Evolutionary conservation across 2,329 filamentous ascomycete genomes (phyloP).

Genomic region (Trichoderma brevicompactum): DNA sequence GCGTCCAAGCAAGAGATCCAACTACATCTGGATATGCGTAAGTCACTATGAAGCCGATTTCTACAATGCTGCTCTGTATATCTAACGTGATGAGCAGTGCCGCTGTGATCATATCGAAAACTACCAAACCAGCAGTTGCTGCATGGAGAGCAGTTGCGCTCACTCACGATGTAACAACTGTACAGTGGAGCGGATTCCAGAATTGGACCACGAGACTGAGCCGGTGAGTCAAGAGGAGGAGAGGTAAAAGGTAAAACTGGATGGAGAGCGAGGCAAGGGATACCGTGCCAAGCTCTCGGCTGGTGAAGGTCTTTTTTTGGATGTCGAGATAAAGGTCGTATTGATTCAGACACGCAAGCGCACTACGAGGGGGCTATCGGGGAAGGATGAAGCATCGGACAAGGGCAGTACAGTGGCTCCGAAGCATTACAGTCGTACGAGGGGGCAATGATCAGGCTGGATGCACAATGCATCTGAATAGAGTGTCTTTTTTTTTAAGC

Average conservation of each 20-base stretch:
- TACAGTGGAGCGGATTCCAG: slow-evolving; percentile 4
- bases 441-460: slow-evolving; percentile 6
- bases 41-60: slow-evolving; percentile 30
- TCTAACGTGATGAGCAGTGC: slow-evolving; percentile 31
- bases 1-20: not conserved
- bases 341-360: not conserved
- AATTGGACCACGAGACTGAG: slow-evolving; percentile 1
- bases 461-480: not conserved
- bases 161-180: slow-evolving; percentile 25
- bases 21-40: slow-evolving; percentile 40
- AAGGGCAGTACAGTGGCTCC: slow-evolving; percentile 2
- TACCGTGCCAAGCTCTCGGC: not conserved
- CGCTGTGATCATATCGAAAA: slow-evolving; percentile 27
- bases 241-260: not conserved
- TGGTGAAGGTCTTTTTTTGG: not conserved
- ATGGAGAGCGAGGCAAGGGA: not conserved
- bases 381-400: slow-evolving; percentile 1
- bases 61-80: not conserved
- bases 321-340: not conserved
- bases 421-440: not conserved
- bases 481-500: not conserved
- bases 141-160: slow-evolving; percentile 21
- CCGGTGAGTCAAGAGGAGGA: not conserved
- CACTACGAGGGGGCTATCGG: slow-evolving; percentile 2
- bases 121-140: not conserved